Conservation (phyloP, 768 basidiomycete genomes). For the Calocera viscosa region DNA sequence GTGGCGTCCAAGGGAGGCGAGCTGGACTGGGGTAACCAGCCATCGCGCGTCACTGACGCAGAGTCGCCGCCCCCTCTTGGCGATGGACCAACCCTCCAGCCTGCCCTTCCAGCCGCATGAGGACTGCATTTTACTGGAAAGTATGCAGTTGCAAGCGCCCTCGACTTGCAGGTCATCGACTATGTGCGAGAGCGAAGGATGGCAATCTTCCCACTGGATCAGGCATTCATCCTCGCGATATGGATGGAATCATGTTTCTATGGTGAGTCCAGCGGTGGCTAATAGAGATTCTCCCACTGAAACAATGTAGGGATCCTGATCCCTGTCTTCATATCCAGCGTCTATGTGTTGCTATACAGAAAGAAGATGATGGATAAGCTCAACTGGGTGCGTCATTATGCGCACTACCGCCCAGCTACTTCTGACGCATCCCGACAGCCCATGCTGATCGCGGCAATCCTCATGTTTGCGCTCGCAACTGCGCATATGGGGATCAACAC, state of each 20-base stretch:
- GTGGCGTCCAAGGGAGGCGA: too few species aligned
- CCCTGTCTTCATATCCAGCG: background rate
- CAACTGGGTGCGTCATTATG: background rate
- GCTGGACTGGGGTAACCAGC: too few species aligned
- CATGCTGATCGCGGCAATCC: background rate
- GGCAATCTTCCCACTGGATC: background rate
- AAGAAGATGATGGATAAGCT: background rate
- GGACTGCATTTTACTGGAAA: background rate
- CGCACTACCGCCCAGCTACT: background rate
- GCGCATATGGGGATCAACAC: background rate
- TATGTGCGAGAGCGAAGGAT: background rate
- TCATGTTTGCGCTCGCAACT: background rate
- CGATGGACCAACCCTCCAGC: background rate
- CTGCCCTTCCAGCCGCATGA: background rate
- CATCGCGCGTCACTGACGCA: background rate
- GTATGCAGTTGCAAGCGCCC: background rate
- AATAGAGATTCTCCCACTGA: too few species aligned
- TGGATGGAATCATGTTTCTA: background rate
- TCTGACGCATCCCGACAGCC: background rate
- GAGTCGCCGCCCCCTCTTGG: background rate
- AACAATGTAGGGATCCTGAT: background rate
- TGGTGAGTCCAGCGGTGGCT: too few species aligned
- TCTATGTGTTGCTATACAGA: background rate
- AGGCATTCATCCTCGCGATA: background rate
- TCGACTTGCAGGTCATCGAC: background rate